Evolutionary conservation across 805 yeast genomes (phyloP).

Genomic region (Cyberlindnera petersonii): DNA sequence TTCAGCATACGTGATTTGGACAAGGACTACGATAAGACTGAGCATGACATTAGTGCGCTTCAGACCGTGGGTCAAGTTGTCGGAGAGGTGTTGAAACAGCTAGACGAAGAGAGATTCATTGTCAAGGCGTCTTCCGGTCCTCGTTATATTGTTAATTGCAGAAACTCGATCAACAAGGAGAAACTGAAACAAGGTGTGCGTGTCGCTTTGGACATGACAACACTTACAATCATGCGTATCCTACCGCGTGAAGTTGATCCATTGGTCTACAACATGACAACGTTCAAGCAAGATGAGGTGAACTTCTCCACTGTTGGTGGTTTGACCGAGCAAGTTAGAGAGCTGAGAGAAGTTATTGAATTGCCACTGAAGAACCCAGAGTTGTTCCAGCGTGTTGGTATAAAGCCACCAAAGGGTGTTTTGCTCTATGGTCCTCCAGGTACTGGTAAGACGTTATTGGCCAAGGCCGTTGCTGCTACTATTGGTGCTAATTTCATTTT

Average conservation of each 20-base stretch:
- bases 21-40: conserved; percentile 84
- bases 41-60: conserved; percentile 92
- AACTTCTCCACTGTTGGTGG: conserved; percentile 97
- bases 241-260: conserved; percentile 98
- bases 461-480: conserved; percentile 98
- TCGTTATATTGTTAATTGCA: conserved; percentile 94
- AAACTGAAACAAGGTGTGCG: conserved; percentile 88
- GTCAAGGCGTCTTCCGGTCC: conserved; percentile 98
- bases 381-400: conserved; percentile 90
- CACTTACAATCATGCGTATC: conserved; percentile 94
- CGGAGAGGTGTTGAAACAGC: conserved; percentile 93
- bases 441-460: conserved; percentile 93
- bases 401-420: conserved; percentile 98
- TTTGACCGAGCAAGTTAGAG: conserved; percentile 90
- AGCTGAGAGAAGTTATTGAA: conserved; percentile 95
- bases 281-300: conserved; percentile 95
- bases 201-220: conserved; percentile 96
- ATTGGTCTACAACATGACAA: conserved; percentile 95
- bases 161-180: conserved; percentile 84
- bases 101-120: conserved; percentile 90
- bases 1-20: conserved; percentile 80
- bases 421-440: conserved; percentile 98
- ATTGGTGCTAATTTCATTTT: conserved; percentile 97
- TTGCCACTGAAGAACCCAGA: conserved; percentile 96
- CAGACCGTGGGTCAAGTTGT: conserved; percentile 97